Percentiles rank a stretch among this genome's conserved stretches.
Evolutionary conservation across 495 filamentous ascomycete genomes (phyloP).

Genomic region (Aspergillus wentii): DNA sequence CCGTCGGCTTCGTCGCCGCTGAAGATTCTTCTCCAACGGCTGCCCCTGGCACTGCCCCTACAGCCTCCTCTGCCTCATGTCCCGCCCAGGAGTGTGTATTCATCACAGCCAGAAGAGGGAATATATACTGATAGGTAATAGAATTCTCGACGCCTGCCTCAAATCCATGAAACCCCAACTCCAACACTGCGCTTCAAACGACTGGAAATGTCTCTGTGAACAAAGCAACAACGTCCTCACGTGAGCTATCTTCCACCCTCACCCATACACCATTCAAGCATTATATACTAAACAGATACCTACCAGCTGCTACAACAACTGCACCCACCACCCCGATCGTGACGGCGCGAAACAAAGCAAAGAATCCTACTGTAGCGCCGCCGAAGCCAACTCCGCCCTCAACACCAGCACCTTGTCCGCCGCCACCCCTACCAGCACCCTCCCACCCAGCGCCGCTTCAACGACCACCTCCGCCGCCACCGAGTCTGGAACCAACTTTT

Average conservation of each 20-base stretch:
- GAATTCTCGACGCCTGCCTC: constrained; percentile 30
- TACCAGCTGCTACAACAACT: constrained; percentile 36
- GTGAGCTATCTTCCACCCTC: constrained; percentile 10
- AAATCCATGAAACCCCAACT: constrained; percentile 15
- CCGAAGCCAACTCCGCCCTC: constrained; percentile 21
- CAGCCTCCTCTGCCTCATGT: constrained; percentile 3
- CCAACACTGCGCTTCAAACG: constrained; percentile 17
- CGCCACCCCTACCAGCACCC: no score
- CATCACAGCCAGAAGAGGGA: background rate
- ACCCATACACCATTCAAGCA: background rate
- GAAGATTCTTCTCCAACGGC: constrained; percentile 2
- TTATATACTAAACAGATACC: constrained; percentile 4
- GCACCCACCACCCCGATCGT: constrained; percentile 23
- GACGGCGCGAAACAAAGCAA: constrained; percentile 18
- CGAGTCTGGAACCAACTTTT: constrained; percentile 11
- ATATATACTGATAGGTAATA: constrained; percentile 4
- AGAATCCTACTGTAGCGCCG: constrained; percentile 29
- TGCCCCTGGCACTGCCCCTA: background rate
- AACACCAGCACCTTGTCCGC: no score
- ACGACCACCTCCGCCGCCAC: constrained; percentile 9
- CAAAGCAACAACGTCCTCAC: constrained; percentile 27
- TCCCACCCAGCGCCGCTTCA: no score
- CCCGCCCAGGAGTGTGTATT: constrained; percentile 10
- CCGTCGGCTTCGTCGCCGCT: constrained; percentile 6
- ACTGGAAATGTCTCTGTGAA: constrained; percentile 27